Base-by-base conservation (phyloP, 2,329 filamentous ascomycete species). In the Fusarium gaditjirri region DNA sequence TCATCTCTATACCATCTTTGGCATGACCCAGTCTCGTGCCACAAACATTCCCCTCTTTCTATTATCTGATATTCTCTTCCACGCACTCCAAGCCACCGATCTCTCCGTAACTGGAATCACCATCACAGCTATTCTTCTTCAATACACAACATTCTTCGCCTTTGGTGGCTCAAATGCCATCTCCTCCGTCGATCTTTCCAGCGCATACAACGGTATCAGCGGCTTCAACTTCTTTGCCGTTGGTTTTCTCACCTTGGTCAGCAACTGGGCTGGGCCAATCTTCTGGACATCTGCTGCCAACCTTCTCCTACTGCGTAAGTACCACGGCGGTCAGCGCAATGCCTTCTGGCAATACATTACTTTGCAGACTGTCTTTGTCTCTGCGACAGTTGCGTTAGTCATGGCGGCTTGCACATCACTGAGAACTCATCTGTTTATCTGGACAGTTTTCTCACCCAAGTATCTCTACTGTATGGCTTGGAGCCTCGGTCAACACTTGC, bases 381-480 rank as follows among this genome's bases (percentile, higher is more conserved):
- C 92, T 2, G 84, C 85, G 3, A 90, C 90, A 71, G 82, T 93
- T 58, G 82, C 90, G 6, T 92, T 90, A 50, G 92, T 98, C 29
- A 98, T 98, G 95, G 89, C 88, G 19, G 94, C 95, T 21, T 99
- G 96, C 81, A 94, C 93, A 52, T 86, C 89, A 12, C 81, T 99
- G 78, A 86, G 95, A 73, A 94, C 93, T 35, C 96, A 99, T 85
- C 81, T 99, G 64, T 99, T 99, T 80, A 95, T 99, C 69, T 99
- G 96, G 96, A 98, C 95, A 2, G 96, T 99, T 16, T 99, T 99
- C 81, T 97, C 94, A 72, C 96, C 96, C 0, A 99, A 98, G 81
- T 98, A 95, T 81, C 83, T 99, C 73, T 99, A 97, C 80, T 93
- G 91, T 71, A 92, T 96, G 86, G 94, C 92, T 19, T 99, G 96